Percentiles rank a stretch among this genome's conserved stretches.
phyloP scores from a whole-genome alignment of 768 basidiomycete genomes.

The Mycena alexandri region DNA sequence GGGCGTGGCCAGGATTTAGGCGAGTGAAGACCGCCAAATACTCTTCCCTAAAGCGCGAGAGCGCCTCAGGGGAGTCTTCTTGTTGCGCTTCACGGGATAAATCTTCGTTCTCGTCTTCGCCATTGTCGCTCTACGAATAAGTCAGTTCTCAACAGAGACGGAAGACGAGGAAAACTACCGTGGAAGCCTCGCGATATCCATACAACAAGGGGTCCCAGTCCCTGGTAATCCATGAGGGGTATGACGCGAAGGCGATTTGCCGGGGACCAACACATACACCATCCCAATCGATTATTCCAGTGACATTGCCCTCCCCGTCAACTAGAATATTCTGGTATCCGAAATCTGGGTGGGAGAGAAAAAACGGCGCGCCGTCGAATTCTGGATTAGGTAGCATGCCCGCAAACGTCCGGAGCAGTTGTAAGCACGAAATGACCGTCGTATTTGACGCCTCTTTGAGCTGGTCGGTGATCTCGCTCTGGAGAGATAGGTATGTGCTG shows the following conservation, averaged over 20 bases:
- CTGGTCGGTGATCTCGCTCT: slow-evolving; percentile 1
- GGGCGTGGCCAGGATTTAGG: slow-evolving; percentile 10
- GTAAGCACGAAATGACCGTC: slow-evolving; percentile 16
- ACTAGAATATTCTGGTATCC: slow-evolving; percentile 45
- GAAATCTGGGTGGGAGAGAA: slow-evolving; percentile 43
- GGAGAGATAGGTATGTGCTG: slow-evolving; percentile 25
- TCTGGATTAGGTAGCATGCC: slow-evolving; percentile 35
- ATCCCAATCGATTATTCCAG: slow-evolving; percentile 47
- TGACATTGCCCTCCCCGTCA: slow-evolving; percentile 40
- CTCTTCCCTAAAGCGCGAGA: slow-evolving; percentile 23
- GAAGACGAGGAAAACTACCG: background rate
- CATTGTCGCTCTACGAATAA: background rate
- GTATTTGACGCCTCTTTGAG: slow-evolving; percentile 10
- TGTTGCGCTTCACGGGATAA: slow-evolving; percentile 15
- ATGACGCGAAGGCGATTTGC: slow-evolving; percentile 41
- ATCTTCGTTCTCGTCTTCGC: background rate
- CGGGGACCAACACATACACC: slow-evolving; percentile 34
- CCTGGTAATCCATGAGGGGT: slow-evolving; percentile 44
- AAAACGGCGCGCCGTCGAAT: slow-evolving; percentile 42
- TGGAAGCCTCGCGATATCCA: slow-evolving; percentile 19
- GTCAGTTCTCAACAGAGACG: background rate
- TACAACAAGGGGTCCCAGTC: slow-evolving; percentile 44
- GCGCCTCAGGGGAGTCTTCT: slow-evolving; percentile 19
- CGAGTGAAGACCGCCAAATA: slow-evolving; percentile 14
- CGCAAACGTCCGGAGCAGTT: slow-evolving; percentile 23